phyloP scores from a whole-genome alignment of 768 basidiomycete genomes.

The Paxillus rubicundulus region DNA sequence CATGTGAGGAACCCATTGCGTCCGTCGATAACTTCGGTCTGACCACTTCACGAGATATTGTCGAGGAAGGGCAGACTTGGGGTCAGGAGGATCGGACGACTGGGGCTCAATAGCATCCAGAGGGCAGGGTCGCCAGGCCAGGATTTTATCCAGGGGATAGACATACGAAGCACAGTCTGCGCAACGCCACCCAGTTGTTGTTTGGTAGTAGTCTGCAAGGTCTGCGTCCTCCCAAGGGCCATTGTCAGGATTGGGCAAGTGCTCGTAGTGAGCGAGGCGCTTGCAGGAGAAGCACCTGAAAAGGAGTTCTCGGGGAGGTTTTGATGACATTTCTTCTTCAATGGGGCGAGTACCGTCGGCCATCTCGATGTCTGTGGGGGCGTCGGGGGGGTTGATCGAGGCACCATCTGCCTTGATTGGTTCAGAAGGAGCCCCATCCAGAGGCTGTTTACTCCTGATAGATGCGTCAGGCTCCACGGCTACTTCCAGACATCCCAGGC shows the following conservation, averaged over 20 bases:
- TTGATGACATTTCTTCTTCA: constrained; percentile 17
- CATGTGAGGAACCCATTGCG: constrained; percentile 90
- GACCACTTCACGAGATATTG: constrained; percentile 94
- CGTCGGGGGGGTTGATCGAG: background rate
- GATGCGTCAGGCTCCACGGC: constrained; percentile 48
- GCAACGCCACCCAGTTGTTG: constrained; percentile 60
- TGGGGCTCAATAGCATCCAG: constrained; percentile 55
- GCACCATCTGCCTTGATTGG: constrained; percentile 4
- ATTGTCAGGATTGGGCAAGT: constrained; percentile 52
- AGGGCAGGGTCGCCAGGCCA: constrained; percentile 90
- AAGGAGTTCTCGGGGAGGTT: constrained; percentile 45
- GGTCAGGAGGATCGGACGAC: constrained; percentile 41
- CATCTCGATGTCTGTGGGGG: constrained; percentile 36
- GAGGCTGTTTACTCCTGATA: constrained; percentile 15
- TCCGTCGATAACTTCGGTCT: constrained; percentile 71
- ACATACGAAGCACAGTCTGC: constrained; percentile 73
- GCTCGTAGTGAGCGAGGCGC: constrained; percentile 77
- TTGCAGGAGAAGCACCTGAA: constrained; percentile 86
- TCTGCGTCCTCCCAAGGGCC: constrained; percentile 35
- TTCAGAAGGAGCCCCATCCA: constrained; percentile 4
- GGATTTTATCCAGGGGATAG: constrained; percentile 74
- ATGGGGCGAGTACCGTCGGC: constrained; percentile 20
- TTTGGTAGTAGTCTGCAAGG: constrained; percentile 64
- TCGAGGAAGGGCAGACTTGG: constrained; percentile 67
- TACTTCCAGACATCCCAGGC: constrained; percentile 68